These are phyloP conservation scores for Paraleonurus japonicus DNA, from an alignment of 257 asterid genomes.

Conservation along the genomic window DNA sequence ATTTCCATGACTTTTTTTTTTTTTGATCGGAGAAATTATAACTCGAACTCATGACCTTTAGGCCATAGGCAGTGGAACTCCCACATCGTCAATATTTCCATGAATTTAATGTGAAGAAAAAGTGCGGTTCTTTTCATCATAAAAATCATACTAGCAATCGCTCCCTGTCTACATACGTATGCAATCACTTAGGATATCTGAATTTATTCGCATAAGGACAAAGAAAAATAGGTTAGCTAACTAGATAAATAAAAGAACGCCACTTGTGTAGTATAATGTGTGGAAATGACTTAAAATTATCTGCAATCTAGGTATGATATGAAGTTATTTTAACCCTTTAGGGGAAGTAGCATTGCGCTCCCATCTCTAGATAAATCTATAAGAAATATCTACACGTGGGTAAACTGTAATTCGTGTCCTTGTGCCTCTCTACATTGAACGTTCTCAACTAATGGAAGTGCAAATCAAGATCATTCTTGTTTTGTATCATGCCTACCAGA, in stretches of 20 bases:
- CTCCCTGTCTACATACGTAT: not conserved
- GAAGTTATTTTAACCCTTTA: not conserved
- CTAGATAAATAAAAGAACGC: not conserved
- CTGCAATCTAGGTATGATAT: not conserved
- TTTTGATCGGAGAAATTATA: too few species aligned
- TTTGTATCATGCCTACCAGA: not conserved
- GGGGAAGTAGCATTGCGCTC: not conserved
- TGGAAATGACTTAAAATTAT: not conserved
- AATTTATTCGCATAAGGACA: not conserved
- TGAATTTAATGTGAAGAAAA: not conserved
- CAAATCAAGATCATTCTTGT: not conserved
- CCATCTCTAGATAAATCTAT: not conserved
- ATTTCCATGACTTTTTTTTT: not conserved
- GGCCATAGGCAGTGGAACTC: too few species aligned
- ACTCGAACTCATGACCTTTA: too few species aligned
- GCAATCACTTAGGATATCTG: not conserved
- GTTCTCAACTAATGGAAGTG: not conserved
- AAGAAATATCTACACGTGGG: not conserved
- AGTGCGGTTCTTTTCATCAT: not conserved
- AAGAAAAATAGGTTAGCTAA: not conserved
- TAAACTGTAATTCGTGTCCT: not conserved
- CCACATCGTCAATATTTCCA: not conserved
- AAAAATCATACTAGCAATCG: not conserved
- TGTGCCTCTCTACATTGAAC: not conserved
- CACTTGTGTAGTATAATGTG: not conserved